phyloP scores from a whole-genome alignment of 345 rosid genomes.

The Eucalyptus shirleyi region DNA sequence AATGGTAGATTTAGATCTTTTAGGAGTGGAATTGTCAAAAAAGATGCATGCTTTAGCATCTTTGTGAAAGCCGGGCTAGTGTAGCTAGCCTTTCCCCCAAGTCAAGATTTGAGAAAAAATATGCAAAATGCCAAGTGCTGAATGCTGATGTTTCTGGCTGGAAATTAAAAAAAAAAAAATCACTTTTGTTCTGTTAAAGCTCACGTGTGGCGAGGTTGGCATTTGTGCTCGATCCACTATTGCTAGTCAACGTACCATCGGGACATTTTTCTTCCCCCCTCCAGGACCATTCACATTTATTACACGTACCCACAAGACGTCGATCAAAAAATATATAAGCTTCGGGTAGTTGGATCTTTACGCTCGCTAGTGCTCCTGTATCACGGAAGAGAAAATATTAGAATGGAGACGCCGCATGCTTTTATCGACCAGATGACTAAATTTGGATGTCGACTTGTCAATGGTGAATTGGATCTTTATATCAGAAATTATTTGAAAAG shows the following conservation, averaged over 20 bases:
- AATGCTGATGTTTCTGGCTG: background rate
- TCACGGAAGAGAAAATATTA: background rate
- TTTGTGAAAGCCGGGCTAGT: background rate
- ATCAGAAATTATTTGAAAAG: background rate
- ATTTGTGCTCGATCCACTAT: background rate
- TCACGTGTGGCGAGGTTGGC: background rate
- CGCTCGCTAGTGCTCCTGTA: too few relatives aligned
- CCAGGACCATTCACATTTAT: background rate
- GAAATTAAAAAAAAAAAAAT: background rate
- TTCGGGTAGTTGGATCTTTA: background rate
- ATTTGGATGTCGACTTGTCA: background rate
- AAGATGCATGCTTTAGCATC: background rate
- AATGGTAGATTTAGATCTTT: background rate
- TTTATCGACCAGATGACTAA: background rate
- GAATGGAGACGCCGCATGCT: background rate
- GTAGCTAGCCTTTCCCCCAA: background rate
- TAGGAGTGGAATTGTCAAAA: background rate
- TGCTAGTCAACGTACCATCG: background rate
- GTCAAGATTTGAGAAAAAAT: background rate
- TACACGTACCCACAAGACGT: background rate
- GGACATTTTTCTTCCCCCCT: background rate
- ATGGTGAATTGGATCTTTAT: too few relatives aligned
- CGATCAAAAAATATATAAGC: background rate
- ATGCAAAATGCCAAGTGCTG: background rate
- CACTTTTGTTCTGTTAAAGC: background rate